These are phyloP conservation scores for Kodamaea kaohsiungensis DNA, from an alignment of 805 yeast species.

Conservation along the genomic window DNA sequence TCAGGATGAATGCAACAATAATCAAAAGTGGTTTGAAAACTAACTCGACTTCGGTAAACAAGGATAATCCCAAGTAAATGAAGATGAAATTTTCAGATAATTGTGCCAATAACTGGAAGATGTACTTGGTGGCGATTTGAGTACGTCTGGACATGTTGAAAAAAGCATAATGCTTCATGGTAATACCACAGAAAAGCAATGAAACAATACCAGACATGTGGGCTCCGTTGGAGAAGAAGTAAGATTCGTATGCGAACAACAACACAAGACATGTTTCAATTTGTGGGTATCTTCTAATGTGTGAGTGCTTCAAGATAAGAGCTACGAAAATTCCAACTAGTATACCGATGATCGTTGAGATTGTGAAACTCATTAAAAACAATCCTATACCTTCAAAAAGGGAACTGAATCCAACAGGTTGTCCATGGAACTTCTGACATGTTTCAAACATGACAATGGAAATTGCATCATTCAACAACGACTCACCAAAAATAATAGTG, in stretches of 20 bases:
- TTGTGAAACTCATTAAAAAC: constrained; percentile 89
- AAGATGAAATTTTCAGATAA: constrained; percentile 95
- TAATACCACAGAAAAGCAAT: constrained; percentile 91
- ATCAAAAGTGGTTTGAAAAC: constrained; percentile 93
- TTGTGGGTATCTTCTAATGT: constrained; percentile 92
- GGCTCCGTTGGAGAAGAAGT: constrained; percentile 97
- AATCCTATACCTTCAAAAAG: constrained; percentile 92
- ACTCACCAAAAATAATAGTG: constrained; percentile 96
- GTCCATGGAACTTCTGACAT: constrained; percentile 93
- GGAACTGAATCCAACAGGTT: constrained; percentile 67
- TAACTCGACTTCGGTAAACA: constrained; percentile 93
- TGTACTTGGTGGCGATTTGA: constrained; percentile 93
- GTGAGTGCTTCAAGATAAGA: constrained; percentile 84
- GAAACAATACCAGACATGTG: constrained; percentile 99
- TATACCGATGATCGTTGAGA: constrained; percentile 87
- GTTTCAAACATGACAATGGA: constrained; percentile 99
- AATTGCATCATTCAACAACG: constrained; percentile 93
- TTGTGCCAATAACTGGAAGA: constrained; percentile 92
- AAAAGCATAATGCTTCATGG: constrained; percentile 95
- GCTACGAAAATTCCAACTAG: constrained; percentile 89
- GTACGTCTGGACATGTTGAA: constrained; percentile 97
- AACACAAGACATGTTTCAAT: constrained; percentile 93
- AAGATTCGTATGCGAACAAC: constrained; percentile 90
- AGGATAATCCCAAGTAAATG: constrained; percentile 88
- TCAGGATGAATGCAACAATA: constrained; percentile 83